These are phyloP conservation scores for Teratosphaeria destructans DNA, from an alignment of 2,329 filamentous ascomycete species.

Conservation along the genomic window DNA sequence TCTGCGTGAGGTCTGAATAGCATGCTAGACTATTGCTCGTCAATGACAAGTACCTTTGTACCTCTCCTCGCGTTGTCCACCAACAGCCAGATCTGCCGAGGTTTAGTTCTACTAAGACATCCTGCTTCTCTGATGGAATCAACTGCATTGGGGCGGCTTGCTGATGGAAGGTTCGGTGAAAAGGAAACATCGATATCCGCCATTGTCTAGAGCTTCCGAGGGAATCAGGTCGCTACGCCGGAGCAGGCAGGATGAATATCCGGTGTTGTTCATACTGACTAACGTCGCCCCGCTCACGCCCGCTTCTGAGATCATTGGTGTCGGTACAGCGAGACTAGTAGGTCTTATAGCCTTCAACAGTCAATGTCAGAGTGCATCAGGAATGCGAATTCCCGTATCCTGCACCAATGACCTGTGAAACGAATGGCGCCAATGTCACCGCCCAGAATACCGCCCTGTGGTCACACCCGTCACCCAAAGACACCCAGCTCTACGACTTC, in stretches of 20 bases:
- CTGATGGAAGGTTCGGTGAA: neutral
- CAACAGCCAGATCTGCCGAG: too few species aligned
- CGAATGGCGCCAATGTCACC: neutral
- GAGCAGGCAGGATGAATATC: neutral
- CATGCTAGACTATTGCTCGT: too few species aligned
- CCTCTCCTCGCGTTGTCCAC: too few species aligned
- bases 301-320: neutral
- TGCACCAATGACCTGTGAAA: neutral
- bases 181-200: neutral
- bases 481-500: constrained; percentile 37
- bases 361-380: neutral
- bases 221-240: neutral
- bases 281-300: neutral
- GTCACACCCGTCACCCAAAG: constrained; percentile 30
- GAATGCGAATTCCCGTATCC: neutral
- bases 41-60: too few species aligned
- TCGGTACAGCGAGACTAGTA: neutral
- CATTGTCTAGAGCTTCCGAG: neutral
- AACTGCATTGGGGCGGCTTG: too few species aligned
- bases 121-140: too few species aligned
- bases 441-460: constrained; percentile 18
- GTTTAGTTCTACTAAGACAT: too few species aligned
- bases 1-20: constrained; percentile 5
- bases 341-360: neutral
- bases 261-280: neutral